Evolutionary conservation across 805 yeast species (phyloP), one percentile per base, ranked within the genome.

Genomic region (Suhomyces pyralidae): DNA sequence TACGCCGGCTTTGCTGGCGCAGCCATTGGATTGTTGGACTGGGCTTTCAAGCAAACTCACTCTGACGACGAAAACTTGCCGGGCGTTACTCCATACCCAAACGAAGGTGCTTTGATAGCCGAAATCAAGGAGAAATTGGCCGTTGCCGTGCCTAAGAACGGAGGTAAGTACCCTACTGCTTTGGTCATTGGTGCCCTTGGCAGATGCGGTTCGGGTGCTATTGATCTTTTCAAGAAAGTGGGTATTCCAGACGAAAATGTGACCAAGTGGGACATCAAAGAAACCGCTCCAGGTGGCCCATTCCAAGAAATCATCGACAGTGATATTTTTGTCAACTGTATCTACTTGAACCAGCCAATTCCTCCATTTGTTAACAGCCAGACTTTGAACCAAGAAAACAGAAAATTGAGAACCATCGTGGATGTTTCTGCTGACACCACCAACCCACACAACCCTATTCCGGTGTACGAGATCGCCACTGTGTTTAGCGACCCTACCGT

Each of bases 1-100:
- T 93, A 93, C 70, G 99, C 99, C 45, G 99, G 99, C n/a, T 94
- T 94, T 69, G 99, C 98, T 6, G 99, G 99, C 65, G 99, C 99
- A 34, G 99, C 99, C 32, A 74, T 94, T 51, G 99, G 99, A 64
- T 79, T 93, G 49, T 83, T 83, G 69, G 96, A 91, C 71, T 94
- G 98, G 97, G 88, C 96, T 48, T 86, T 88, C 76, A 93, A 93
- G 72, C 93, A 89, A 70, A 72, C 84, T 38, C 86, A 88, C 68
- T 54, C 80, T 7, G 90, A 84, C 63, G 65, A 75, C 51, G 82
- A 84, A 68, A 84, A 90, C 58, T 78, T 94, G 61, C 88, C 89
- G 40, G 90, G 90, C 50, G 88, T 92, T 43, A 65, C 83, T 30
- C 96, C 97, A 44, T 93, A 85, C 72, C 85, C 88, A 49, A 88